Percentiles rank a stretch among this genome's conserved stretches.
Conservation (phyloP, 371 early-diverging fungal genomes). For the Mucor indicus region DNA sequence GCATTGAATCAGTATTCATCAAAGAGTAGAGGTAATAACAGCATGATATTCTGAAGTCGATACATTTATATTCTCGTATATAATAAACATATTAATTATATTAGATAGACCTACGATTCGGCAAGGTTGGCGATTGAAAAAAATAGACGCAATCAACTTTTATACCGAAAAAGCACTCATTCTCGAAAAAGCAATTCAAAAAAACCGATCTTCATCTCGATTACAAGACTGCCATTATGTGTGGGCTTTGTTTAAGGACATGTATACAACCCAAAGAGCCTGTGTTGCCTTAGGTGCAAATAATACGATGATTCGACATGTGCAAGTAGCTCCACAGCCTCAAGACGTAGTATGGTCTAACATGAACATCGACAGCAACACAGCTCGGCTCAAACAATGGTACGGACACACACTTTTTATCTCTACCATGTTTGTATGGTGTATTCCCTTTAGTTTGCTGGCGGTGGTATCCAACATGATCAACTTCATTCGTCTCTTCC, state of each 20-base stretch:
- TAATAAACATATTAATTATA: not conserved
- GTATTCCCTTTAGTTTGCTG: constrained; percentile 58
- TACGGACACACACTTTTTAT: constrained; percentile 53
- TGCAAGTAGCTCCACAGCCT: constrained; percentile 63
- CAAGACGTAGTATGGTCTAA: constrained; percentile 81
- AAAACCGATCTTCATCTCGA: constrained; percentile 43
- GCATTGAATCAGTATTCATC: not conserved
- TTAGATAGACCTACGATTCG: not conserved
- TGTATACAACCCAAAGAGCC: constrained; percentile 41
- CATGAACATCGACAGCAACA: constrained; percentile 50
- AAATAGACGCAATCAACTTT: constrained; percentile 72
- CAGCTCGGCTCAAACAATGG: constrained; percentile 48
- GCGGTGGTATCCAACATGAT: constrained; percentile 54
- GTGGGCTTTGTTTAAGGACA: constrained; percentile 61
- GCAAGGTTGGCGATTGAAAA: constrained; percentile 27
- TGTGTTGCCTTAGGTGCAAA: constrained; percentile 24
- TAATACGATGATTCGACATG: not conserved
- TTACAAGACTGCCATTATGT: constrained; percentile 57
- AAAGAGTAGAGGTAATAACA: not conserved
- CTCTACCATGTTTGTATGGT: constrained; percentile 57
- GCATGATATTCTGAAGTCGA: not conserved
- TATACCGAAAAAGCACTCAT: constrained; percentile 59
- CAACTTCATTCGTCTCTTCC: constrained; percentile 53
- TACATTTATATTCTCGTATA: not conserved
- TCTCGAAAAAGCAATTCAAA: constrained; percentile 61